Percentiles rank a stretch among this genome's conserved stretches.
These are phyloP conservation scores for Apostasia shenzhenica DNA, from an alignment of 106 monocot genomes.

Conservation along the genomic window DNA sequence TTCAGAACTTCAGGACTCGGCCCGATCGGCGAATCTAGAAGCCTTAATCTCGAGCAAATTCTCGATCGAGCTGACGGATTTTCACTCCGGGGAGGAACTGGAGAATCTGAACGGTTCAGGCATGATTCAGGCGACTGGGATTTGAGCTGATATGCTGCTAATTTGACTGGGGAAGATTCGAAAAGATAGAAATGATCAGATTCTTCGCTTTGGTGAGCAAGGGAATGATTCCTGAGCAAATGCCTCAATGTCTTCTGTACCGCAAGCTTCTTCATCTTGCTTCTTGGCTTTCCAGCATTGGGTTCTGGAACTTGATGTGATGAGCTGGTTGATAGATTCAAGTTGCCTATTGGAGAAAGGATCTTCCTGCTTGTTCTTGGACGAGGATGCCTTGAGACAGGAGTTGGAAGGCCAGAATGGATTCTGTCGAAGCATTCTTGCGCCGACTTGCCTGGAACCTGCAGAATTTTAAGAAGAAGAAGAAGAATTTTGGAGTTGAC, in stretches of 20 bases:
- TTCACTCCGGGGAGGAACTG: conserved; percentile 10
- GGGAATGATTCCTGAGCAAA: conserved; percentile 41
- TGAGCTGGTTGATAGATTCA: conserved; percentile 21
- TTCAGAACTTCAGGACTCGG: conserved; percentile 66
- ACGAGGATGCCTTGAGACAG: conserved; percentile 30
- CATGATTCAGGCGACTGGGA: conserved; percentile 10
- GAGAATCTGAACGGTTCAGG: neutral
- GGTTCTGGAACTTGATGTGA: neutral
- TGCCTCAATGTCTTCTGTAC: conserved; percentile 47
- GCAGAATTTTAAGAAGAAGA: neutral
- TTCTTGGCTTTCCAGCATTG: conserved; percentile 12
- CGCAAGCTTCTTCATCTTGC: conserved; percentile 34
- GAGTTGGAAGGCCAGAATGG: conserved; percentile 37
- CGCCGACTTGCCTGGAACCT: conserved; percentile 70
- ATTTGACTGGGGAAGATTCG: conserved; percentile 31
- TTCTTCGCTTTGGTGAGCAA: conserved; percentile 30
- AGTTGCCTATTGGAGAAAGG: conserved; percentile 31
- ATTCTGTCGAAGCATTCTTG: conserved; percentile 66
- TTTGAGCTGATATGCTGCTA: conserved; percentile 7
- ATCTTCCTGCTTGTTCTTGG: conserved; percentile 16
- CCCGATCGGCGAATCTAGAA: neutral
- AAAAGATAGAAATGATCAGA: conserved; percentile 56
- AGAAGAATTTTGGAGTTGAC: conserved; percentile 1
- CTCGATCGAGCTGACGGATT: conserved; percentile 18
- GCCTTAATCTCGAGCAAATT: conserved; percentile 24